These are phyloP conservation scores for Ascoidea rubescens DNA, from an alignment of 805 yeast species.

Conservation along the genomic window DNA sequence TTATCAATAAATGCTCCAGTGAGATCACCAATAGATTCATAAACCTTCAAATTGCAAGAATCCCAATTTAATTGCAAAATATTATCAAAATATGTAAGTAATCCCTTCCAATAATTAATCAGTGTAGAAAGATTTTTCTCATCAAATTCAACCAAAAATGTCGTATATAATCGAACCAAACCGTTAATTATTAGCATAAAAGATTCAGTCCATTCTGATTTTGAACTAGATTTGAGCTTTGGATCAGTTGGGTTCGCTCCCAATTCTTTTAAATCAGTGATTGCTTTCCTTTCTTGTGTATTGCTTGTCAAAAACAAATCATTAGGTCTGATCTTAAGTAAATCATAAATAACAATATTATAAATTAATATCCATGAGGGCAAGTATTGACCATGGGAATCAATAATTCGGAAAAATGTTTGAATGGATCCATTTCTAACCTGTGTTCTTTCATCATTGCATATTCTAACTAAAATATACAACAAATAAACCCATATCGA, in stretches of 20 bases:
- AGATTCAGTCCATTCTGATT: constrained; percentile 45
- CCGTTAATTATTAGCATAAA: constrained; percentile 51
- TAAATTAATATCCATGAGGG: constrained; percentile 62
- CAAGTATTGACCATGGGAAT: constrained; percentile 47
- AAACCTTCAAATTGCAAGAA: constrained; percentile 42
- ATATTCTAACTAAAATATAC: constrained; percentile 44
- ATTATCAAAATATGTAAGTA: constrained; percentile 34
- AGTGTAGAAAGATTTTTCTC: constrained; percentile 12
- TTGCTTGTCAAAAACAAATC: constrained; percentile 14
- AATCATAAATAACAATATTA: constrained; percentile 41
- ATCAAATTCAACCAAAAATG: constrained; percentile 29
- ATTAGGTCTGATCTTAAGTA: constrained; percentile 19
- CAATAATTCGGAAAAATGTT: constrained; percentile 72
- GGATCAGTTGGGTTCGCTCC: background rate
- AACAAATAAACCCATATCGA: constrained; percentile 54
- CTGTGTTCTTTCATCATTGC: constrained; percentile 55
- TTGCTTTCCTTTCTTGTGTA: constrained; percentile 10
- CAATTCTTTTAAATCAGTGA: constrained; percentile 1
- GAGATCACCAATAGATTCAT: constrained; percentile 36
- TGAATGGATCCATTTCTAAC: constrained; percentile 85
- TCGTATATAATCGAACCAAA: constrained; percentile 41
- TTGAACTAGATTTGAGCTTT: constrained; percentile 14
- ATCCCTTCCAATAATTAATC: constrained; percentile 37
- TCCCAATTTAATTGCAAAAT: constrained; percentile 29
- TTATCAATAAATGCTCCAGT: constrained; percentile 20